These are phyloP conservation scores for Acrasis kona DNA, from an alignment of 78 protist species.

Conservation along the genomic window DNA sequence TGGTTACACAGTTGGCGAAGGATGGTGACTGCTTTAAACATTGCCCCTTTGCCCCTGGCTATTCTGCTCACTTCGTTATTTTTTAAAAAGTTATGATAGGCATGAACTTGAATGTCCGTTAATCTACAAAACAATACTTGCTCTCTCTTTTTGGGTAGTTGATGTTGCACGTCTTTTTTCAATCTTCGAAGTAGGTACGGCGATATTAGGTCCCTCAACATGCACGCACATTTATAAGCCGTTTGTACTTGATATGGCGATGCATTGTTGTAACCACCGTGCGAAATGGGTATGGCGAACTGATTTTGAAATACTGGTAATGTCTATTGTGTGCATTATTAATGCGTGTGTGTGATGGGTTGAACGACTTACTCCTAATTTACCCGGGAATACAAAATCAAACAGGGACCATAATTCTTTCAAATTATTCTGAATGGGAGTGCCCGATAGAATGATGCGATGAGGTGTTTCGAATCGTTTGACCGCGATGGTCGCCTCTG, in stretches of 20 bases:
- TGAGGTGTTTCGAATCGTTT: conserved; percentile 73
- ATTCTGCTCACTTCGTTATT: conserved; percentile 13
- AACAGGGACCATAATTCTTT: conserved; percentile 96
- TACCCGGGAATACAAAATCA: conserved; percentile 95
- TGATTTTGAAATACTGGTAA: neutral
- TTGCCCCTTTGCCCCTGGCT: conserved; percentile 9
- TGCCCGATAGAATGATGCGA: conserved; percentile 82
- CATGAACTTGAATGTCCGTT: conserved; percentile 60
- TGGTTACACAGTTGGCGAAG: conserved; percentile 93
- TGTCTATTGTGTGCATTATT: neutral
- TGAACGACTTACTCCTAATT: conserved; percentile 74
- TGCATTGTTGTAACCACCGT: conserved; percentile 4
- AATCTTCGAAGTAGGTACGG: conserved; percentile 86
- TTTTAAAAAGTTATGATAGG: conserved; percentile 54
- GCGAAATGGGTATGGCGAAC: neutral
- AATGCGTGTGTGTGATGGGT: neutral
- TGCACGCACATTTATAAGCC: conserved; percentile 75
- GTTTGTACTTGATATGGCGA: conserved; percentile 34
- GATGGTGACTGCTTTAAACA: conserved; percentile 49
- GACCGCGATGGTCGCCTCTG: conserved; percentile 67
- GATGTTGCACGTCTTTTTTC: conserved; percentile 62
- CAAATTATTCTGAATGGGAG: conserved; percentile 95
- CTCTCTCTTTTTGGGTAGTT: conserved; percentile 82
- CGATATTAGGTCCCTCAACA: conserved; percentile 65
- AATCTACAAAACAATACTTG: conserved; percentile 85